Conservation (phyloP, 2,329 filamentous ascomycete species). For the Basipetospora chlamydospora region DNA sequence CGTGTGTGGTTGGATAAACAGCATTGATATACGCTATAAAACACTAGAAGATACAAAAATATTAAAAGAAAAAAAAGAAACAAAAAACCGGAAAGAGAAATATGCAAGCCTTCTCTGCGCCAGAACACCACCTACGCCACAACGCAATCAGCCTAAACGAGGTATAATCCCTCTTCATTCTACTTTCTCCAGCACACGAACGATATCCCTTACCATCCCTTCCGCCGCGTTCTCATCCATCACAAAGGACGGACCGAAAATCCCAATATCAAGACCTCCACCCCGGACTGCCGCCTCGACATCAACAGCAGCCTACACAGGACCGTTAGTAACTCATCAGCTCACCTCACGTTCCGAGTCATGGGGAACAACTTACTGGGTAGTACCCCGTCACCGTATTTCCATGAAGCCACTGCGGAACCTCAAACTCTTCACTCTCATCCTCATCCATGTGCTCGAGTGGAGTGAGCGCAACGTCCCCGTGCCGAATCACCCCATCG, state of each 20-base stretch:
- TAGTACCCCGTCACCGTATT: constrained; percentile 18
- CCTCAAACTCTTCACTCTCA: constrained; percentile 4
- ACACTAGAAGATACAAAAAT: no score
- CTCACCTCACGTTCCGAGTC: neutral
- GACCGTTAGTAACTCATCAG: no score
- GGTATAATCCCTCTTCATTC: neutral
- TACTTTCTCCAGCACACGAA: neutral
- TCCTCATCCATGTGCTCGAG: neutral
- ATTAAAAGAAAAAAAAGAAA: no score
- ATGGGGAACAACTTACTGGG: constrained; percentile 13
- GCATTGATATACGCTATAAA: no score
- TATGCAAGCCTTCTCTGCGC: no score
- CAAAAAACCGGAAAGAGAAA: no score
- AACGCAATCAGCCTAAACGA: neutral
- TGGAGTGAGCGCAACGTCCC: neutral
- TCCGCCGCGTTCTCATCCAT: constrained; percentile 14
- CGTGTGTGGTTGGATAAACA: no score
- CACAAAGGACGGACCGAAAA: constrained; percentile 21
- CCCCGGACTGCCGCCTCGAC: constrained; percentile 22
- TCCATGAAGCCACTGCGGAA: constrained; percentile 8
- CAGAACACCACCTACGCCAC: no score
- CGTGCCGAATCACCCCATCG: neutral
- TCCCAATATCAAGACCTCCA: constrained; percentile 21
- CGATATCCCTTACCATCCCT: neutral
- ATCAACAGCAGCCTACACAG: constrained; percentile 23